Percentiles rank a stretch among this genome's conserved stretches.
Conservation (phyloP, 768 basidiomycete species). For the Erythrobasidium yunnanense region DNA sequence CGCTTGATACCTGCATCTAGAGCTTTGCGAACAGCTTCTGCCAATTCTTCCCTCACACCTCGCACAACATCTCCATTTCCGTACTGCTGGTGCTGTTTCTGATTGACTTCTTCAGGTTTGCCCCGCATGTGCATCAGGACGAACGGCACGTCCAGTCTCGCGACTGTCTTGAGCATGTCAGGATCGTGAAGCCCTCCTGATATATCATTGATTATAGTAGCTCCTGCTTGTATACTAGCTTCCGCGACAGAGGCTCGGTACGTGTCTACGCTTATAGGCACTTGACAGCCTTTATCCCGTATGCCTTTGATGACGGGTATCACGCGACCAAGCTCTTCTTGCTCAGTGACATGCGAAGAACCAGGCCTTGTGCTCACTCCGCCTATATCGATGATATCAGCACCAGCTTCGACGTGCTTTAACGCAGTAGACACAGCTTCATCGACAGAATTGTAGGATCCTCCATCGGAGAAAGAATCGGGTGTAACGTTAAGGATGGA, state of each 20-base stretch:
- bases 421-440: slow-evolving; percentile 44
- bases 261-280: slow-evolving; percentile 73
- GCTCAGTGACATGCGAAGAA: slow-evolving; percentile 53
- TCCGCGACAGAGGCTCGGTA: slow-evolving; percentile 73
- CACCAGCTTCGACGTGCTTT: slow-evolving; percentile 45
- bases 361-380: slow-evolving; percentile 86
- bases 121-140: slow-evolving; percentile 91
- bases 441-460: slow-evolving; percentile 49
- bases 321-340: slow-evolving; percentile 65
- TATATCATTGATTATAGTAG: slow-evolving; percentile 90
- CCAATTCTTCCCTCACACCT: slow-evolving; percentile 63
- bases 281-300: slow-evolving; percentile 42
- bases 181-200: slow-evolving; percentile 53
- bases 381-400: slow-evolving; percentile 78
- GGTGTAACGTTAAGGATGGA: slow-evolving; percentile 85
- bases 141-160: slow-evolving; percentile 57
- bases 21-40: slow-evolving; percentile 54
- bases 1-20: slow-evolving; percentile 64
- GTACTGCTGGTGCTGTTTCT: slow-evolving; percentile 49
- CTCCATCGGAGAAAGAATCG: slow-evolving; percentile 91
- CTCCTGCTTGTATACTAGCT: slow-evolving; percentile 65
- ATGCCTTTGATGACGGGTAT: slow-evolving; percentile 59
- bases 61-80: slow-evolving; percentile 49
- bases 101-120: slow-evolving; percentile 47
- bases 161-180: slow-evolving; percentile 40